Evolutionary conservation across 2,329 filamentous ascomycete species (phyloP).

Genomic region (Aspergillus neotritici): DNA sequence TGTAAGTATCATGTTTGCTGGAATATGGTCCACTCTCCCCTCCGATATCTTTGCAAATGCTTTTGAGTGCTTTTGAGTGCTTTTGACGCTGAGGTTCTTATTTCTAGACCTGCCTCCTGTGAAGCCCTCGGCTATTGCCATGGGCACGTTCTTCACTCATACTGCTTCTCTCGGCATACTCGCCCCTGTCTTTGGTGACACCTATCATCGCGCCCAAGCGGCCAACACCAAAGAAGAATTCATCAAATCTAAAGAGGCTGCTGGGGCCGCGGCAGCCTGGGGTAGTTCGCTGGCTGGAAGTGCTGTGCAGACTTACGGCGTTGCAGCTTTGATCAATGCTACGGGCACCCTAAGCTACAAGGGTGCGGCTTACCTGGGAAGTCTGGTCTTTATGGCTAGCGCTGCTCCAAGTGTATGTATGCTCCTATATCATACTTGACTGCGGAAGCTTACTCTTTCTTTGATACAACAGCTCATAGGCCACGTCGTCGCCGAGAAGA

Average conservation of each 20-base stretch:
- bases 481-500: slow-evolving; percentile 85
- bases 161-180: slow-evolving; percentile 82
- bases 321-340: slow-evolving; percentile 86
- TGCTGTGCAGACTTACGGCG: slow-evolving; percentile 80
- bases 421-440: not conserved
- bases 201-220: slow-evolving; percentile 85
- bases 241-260: slow-evolving; percentile 85
- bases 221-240: slow-evolving; percentile 97
- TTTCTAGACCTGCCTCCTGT: slow-evolving; percentile 71
- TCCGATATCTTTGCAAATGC: not conserved
- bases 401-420: slow-evolving; percentile 74
- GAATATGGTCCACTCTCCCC: not conserved
- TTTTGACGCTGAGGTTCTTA: slow-evolving; percentile 4
- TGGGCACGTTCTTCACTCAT: slow-evolving; percentile 95
- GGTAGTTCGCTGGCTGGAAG: slow-evolving; percentile 86
- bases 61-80: no score
- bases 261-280: slow-evolving; percentile 80
- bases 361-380: slow-evolving; percentile 89
- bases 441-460: not conserved
- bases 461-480: slow-evolving; percentile 62
- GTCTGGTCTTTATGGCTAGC: slow-evolving; percentile 84
- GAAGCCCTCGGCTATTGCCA: slow-evolving; percentile 95
- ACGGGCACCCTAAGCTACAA: slow-evolving; percentile 95
- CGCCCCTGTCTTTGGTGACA: slow-evolving; percentile 84
- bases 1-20: slow-evolving; percentile 42